Evolutionary conservation across 768 basidiomycete species (phyloP).

Genomic region (Tubosaeta sp.): DNA sequence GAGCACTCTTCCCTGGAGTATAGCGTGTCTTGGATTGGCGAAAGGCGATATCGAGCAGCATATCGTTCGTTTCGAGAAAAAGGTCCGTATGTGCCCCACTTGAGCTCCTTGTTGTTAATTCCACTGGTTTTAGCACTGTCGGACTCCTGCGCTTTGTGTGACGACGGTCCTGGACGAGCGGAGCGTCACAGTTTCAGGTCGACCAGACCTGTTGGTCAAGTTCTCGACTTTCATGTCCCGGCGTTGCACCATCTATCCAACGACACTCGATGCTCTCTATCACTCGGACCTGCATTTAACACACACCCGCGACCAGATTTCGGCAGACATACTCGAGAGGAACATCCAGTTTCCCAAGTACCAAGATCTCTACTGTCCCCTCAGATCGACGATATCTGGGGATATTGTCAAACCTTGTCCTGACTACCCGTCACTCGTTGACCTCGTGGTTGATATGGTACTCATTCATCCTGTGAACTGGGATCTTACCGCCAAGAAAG

Average conservation of each 20-base stretch:
- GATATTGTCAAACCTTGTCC: conserved; percentile 26
- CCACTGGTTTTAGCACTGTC: conserved; percentile 7
- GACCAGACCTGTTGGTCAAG: conserved; percentile 43
- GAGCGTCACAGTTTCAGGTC: conserved; percentile 55
- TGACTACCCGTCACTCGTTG: conserved; percentile 31
- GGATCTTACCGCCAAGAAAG: conserved; percentile 38
- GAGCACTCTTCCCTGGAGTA: conserved; percentile 39
- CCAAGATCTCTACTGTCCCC: conserved; percentile 42
- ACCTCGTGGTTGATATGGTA: conserved; percentile 37
- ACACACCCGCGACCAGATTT: conserved; percentile 36
- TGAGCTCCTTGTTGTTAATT: neutral
- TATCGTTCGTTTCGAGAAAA: conserved; percentile 21
- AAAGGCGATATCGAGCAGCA: conserved; percentile 20
- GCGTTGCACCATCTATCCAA: conserved; percentile 36
- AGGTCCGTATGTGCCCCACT: conserved; percentile 8
- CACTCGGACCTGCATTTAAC: conserved; percentile 35
- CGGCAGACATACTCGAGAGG: conserved; percentile 41
- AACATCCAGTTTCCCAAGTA: conserved; percentile 49
- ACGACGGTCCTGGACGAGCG: conserved; percentile 48
- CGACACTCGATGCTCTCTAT: conserved; percentile 49
- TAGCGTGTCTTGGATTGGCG: conserved; percentile 37
- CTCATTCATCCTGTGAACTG: conserved; percentile 51
- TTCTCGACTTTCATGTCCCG: conserved; percentile 40
- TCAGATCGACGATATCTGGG: conserved; percentile 46
- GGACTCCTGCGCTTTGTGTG: conserved; percentile 35